Base-by-base conservation (phyloP, 1,284 basidiomycete genomes). In the Puccinia triticina region DNA sequence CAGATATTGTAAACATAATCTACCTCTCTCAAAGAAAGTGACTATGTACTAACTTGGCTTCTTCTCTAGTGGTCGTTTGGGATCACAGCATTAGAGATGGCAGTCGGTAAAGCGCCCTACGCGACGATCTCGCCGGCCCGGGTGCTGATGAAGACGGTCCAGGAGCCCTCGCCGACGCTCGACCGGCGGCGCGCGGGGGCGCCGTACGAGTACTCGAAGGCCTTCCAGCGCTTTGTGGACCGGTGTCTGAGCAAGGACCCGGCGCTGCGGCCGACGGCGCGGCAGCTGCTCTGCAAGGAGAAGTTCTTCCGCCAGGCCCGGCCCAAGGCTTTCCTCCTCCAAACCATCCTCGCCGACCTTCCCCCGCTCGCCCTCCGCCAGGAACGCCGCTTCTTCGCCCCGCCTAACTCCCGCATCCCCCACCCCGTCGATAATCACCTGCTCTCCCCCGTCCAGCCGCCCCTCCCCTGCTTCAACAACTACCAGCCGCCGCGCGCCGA, bases 221-320 rank as follows among this genome's bases (percentile, higher is more conserved):
- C 90, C 0, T 93, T 96, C 88, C 92, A 93, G 84, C 93, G 94
- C 82, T 89, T 94, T 77, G 90, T 95, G 5, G 91, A 92, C 71
- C 89, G 89, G n/a, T 96, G 94, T 86, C 89, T 96, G 64, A 89
- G 90, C 77, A 95, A 95, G 29, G 67, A 83, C 32, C 34, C 57
- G 11, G 67, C 40, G 57, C 40, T 43, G 83, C 92, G 92, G 29
- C 94, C 94, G 29, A 91, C 91, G 0, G 92, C 94, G 1, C 90
- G 90, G 75, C 90, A 93, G 85, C 89, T 96, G n/a, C 89, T 96
- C 1, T 90, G 91, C 83, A 91, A 90, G n/a, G 89, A 78, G 29
- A 32, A 91, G 1, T 94, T 95, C 86, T 94, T 96, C 89, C 92
- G 90, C 85, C 88, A 88, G 50, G 90, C 93, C 23, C 94, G 93